A percentile compares a stretch with the other conserved stretches of the same genome.
Conservation (phyloP, 108 stramenopile species). For the Cylindrotheca fusiformis region DNA sequence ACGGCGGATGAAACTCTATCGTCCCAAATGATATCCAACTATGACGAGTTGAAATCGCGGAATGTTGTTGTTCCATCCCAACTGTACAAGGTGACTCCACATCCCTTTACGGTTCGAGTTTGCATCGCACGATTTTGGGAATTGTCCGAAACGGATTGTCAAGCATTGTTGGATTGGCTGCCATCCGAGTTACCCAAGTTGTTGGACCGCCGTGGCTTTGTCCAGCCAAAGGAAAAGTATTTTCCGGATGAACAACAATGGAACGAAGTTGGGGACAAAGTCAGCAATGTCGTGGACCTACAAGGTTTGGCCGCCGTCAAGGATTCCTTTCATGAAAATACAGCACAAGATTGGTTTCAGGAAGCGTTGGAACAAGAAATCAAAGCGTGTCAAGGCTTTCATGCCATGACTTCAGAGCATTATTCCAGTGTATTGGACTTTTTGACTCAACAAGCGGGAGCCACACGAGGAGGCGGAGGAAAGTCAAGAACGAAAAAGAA, state of each 20-base stretch:
- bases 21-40: constrained; percentile 9
- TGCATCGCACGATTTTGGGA: constrained; percentile 26
- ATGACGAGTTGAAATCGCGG: background rate
- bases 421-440: constrained; percentile 22
- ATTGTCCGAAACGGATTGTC: constrained; percentile 7
- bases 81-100: constrained; percentile 14
- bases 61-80: constrained; percentile 6
- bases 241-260: background rate
- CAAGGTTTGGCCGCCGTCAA: background rate
- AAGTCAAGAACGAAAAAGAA: no score
- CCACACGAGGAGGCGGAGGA: background rate
- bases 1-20: constrained; percentile 9
- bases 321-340: background rate
- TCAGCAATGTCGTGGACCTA: background rate
- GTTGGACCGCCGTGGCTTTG: constrained; percentile 6
- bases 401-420: constrained; percentile 38
- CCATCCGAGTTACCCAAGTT: constrained; percentile 5
- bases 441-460: constrained; percentile 9
- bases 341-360: constrained; percentile 19
- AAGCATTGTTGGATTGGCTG: constrained; percentile 4
- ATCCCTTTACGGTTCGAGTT: constrained; percentile 24
- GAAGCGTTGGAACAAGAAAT: constrained; percentile 29
- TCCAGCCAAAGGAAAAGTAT: background rate
- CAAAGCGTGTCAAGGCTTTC: constrained; percentile 21
- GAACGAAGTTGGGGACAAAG: background rate